phyloP scores from a whole-genome alignment of 2,329 filamentous ascomycete species.

The Pyrenochaeta sp. region DNA sequence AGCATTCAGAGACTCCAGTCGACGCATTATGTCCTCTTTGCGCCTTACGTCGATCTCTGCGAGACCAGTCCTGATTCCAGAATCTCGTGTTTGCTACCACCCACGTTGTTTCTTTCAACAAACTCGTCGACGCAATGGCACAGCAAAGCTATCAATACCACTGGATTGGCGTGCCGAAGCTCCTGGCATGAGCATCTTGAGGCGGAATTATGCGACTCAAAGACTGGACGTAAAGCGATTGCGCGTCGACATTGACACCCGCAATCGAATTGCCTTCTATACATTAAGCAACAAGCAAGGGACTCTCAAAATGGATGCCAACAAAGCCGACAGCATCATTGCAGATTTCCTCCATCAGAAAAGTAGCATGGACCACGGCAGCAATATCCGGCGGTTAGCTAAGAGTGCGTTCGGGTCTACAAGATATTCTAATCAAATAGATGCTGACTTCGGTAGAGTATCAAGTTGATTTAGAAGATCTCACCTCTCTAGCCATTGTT shows the following conservation, averaged over 20 bases:
- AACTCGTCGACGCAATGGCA: slow-evolving; percentile 12
- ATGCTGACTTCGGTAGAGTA: slow-evolving; percentile 34
- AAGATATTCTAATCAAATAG: background rate
- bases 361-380: slow-evolving; percentile 25
- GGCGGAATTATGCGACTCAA: slow-evolving; percentile 25
- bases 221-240: slow-evolving; percentile 24
- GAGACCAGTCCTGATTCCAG: slow-evolving; percentile 9
- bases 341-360: slow-evolving; percentile 33
- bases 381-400: slow-evolving; percentile 26
- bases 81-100: slow-evolving; percentile 31
- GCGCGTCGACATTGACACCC: slow-evolving; percentile 32
- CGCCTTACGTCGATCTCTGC: slow-evolving; percentile 19
- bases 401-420: slow-evolving; percentile 25
- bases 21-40: slow-evolving; percentile 27
- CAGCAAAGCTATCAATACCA: background rate
- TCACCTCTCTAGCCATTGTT: slow-evolving; percentile 37
- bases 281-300: slow-evolving; percentile 25
- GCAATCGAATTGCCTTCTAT: slow-evolving; percentile 30
- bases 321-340: slow-evolving; percentile 33
- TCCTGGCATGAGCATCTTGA: background rate
- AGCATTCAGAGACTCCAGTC: background rate
- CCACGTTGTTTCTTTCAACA: slow-evolving; percentile 15
- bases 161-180: background rate
- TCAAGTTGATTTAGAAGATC: slow-evolving; percentile 27
- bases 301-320: slow-evolving; percentile 21